Percentiles rank a stretch among this genome's conserved stretches.
Conservation (phyloP, 2,329 filamentous ascomycete species). For the Penicillium sp. region DNA sequence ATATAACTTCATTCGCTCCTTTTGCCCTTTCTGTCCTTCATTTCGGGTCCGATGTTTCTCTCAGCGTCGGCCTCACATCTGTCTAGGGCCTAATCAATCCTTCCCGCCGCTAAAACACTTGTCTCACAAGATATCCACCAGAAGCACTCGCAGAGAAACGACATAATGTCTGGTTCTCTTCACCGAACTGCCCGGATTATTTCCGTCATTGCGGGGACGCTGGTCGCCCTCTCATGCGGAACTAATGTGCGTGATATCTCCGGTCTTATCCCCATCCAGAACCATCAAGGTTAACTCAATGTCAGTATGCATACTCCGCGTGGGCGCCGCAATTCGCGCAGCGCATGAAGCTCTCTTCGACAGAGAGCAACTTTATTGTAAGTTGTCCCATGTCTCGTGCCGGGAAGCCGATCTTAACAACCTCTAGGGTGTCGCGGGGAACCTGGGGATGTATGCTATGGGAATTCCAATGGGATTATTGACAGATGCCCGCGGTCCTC, state of each 20-base stretch:
- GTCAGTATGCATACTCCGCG: constrained; percentile 93
- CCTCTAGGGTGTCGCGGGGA: constrained; percentile 51
- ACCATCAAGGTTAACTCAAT: constrained; percentile 18
- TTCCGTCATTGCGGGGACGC: constrained; percentile 79
- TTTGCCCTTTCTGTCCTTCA: not conserved
- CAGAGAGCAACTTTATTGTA: constrained; percentile 87
- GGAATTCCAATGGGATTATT: constrained; percentile 87
- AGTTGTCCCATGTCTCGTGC: constrained; percentile 25
- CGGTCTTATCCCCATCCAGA: not conserved
- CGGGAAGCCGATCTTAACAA: constrained; percentile 27
- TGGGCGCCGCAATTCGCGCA: constrained; percentile 96
- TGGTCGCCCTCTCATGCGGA: constrained; percentile 83
- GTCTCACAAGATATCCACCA: not conserved
- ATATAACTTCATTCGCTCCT: constrained; percentile 3
- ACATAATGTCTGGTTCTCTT: constrained; percentile 27
- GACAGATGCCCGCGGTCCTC: constrained; percentile 77
- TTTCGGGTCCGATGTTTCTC: constrained; percentile 2
- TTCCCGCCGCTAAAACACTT: not conserved
- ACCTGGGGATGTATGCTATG: constrained; percentile 85
- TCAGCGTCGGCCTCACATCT: not conserved
- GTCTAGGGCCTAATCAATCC: constrained; percentile 6
- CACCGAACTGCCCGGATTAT: constrained; percentile 61
- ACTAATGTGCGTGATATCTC: constrained; percentile 65
- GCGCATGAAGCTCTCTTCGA: constrained; percentile 81
- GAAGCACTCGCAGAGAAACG: not conserved